Percentiles rank a stretch among this genome's conserved stretches.
Conservation (phyloP, 2,329 filamentous ascomycete species). For the Monilinia polystroma region DNA sequence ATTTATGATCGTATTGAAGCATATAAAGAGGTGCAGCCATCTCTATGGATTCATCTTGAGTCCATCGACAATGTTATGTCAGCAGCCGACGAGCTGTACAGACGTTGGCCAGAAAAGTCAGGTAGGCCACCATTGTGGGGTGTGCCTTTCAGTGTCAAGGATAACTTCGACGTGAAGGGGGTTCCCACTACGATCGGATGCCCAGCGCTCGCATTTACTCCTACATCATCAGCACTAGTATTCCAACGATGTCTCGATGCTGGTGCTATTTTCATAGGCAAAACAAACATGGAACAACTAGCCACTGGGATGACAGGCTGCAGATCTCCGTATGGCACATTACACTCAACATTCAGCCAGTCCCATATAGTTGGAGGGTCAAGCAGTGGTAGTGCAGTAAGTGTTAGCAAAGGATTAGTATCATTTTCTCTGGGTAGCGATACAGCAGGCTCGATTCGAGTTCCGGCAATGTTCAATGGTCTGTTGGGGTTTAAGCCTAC, state of each 20-base stretch:
- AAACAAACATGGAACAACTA: slow-evolving; percentile 55
- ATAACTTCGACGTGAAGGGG: slow-evolving; percentile 50
- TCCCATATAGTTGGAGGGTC: slow-evolving; percentile 55
- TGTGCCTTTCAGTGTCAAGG: slow-evolving; percentile 52
- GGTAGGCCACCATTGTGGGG: slow-evolving; percentile 51
- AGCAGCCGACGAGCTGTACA: slow-evolving; percentile 45
- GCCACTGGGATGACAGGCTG: slow-evolving; percentile 57
- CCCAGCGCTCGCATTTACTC: slow-evolving; percentile 47
- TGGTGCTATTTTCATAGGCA: slow-evolving; percentile 58
- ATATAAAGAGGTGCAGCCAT: slow-evolving; percentile 48
- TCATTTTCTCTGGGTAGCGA: slow-evolving; percentile 55
- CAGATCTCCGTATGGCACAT: slow-evolving; percentile 52
- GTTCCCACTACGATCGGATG: slow-evolving; percentile 49
- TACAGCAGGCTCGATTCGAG: slow-evolving; percentile 53
- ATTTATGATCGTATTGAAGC: slow-evolving; percentile 39
- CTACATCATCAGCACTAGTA: slow-evolving; percentile 47
- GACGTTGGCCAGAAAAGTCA: slow-evolving; percentile 43
- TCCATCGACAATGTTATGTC: slow-evolving; percentile 44
- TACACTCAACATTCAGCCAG: slow-evolving; percentile 49
- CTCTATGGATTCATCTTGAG: slow-evolving; percentile 52
- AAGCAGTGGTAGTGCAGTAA: slow-evolving; percentile 53
- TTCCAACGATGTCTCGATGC: slow-evolving; percentile 49
- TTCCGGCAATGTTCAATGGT: slow-evolving; percentile 52
- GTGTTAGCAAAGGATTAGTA: slow-evolving; percentile 50
- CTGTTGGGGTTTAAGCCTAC: slow-evolving; percentile 51